A percentile compares a stretch with the other conserved stretches of the same genome.
Conservation (phyloP, 805 yeast genomes). For the Sungouiozyma ichnusensis region DNA sequence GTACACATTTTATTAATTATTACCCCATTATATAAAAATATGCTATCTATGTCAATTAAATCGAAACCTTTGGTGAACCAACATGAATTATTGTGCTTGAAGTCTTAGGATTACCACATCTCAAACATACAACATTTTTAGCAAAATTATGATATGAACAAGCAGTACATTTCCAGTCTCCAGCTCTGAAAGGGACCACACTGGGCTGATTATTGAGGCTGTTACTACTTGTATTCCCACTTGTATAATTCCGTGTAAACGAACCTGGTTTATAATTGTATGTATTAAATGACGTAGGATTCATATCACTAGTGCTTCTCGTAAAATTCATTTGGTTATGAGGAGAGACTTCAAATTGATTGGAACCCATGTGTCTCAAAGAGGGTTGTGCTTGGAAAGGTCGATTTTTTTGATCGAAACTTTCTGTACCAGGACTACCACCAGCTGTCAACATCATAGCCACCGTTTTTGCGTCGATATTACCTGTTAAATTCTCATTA, state of each 20-base stretch:
- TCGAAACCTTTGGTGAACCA: background rate
- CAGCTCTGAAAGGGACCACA: conserved; percentile 82
- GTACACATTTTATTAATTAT: conserved; percentile 2
- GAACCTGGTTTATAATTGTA: conserved; percentile 3
- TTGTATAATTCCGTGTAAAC: conserved; percentile 5
- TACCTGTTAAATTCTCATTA: background rate
- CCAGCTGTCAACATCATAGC: background rate
- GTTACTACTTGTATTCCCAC: conserved; percentile 1
- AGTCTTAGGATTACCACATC: conserved; percentile 67
- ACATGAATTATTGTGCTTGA: conserved; percentile 1
- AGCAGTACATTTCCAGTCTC: conserved; percentile 86
- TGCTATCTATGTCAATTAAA: background rate
- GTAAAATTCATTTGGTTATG: background rate
- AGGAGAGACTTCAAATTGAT: background rate
- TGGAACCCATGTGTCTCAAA: background rate
- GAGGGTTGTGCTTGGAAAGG: background rate
- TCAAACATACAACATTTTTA: conserved; percentile 73
- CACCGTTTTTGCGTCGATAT: background rate
- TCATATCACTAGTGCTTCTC: conserved; percentile 5
- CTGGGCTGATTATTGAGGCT: conserved; percentile 15
- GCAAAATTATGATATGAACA: conserved; percentile 91
- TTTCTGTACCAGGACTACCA: background rate
- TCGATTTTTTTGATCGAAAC: background rate
- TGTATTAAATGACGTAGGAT: background rate
- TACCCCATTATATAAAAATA: too few species aligned